Percentiles rank a stretch among this genome's conserved stretches.
These are phyloP conservation scores for Acer negundo DNA, from an alignment of 345 rosid species.

Conservation along the genomic window DNA sequence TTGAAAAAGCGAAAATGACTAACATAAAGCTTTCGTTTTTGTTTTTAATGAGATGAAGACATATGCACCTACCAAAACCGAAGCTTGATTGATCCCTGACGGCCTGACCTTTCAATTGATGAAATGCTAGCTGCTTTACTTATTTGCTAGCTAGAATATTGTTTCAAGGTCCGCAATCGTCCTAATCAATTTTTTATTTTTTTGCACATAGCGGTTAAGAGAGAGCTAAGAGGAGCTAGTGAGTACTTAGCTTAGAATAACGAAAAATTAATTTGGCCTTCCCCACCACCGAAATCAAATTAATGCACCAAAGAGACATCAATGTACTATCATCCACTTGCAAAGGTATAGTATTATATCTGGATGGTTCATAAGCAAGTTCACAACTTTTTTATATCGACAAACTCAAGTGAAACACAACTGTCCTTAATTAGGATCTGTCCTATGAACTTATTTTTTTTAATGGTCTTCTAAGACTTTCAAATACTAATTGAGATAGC, in stretches of 20 bases:
- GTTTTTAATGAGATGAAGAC: constrained; percentile 2
- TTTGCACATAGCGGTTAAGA: not conserved
- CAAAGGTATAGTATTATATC: constrained; percentile 15
- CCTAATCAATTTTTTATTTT: not conserved
- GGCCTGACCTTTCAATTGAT: constrained; percentile 31
- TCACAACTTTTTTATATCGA: constrained; percentile 21
- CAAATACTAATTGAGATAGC: not conserved
- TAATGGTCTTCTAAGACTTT: constrained; percentile 12
- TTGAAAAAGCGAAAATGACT: not conserved
- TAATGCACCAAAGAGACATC: constrained; percentile 23
- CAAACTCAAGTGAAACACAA: constrained; percentile 36
- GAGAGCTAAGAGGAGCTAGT: not conserved
- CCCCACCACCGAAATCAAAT: constrained; percentile 24
- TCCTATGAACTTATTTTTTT: not conserved
- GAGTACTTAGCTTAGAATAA: not conserved
- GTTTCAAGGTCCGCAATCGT: constrained; percentile 18
- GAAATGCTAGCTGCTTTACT: constrained; percentile 17
- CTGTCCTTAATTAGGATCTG: constrained; percentile 19
- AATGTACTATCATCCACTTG: constrained; percentile 35
- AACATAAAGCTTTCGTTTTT: not conserved
- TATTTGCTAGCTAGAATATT: not conserved
- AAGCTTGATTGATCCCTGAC: too few relatives aligned
- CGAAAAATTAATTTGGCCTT: not conserved
- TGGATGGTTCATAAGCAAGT: constrained; percentile 31
- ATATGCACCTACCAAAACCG: not conserved